Conservation (phyloP, 1,284 basidiomycete species). For the Mrakiaceae sp. region DNA sequence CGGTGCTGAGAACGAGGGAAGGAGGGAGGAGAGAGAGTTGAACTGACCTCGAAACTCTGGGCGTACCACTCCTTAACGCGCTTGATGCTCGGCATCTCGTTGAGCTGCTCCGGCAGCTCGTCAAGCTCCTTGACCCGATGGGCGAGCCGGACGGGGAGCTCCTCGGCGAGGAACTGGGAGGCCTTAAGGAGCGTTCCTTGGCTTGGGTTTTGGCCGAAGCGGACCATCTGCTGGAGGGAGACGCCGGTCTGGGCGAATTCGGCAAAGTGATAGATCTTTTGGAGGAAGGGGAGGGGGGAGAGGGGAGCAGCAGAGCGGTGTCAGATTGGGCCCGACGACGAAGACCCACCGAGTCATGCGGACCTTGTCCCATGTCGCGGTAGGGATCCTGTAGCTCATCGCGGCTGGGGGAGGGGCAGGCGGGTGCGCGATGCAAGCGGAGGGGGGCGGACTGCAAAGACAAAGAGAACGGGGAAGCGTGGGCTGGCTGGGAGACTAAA, state of each 20-base stretch:
- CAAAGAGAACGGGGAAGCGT: neutral
- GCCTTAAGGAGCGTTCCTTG: conserved; percentile 80
- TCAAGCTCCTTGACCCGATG: conserved; percentile 96
- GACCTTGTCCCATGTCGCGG: conserved; percentile 61
- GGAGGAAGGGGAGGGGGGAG: too few relatives aligned
- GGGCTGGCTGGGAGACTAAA: neutral
- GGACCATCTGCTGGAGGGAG: conserved; percentile 83
- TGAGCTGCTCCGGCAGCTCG: conserved; percentile 81
- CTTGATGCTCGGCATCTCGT: conserved; percentile 83
- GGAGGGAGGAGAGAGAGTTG: neutral
- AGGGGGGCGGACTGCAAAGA: conserved; percentile 12
- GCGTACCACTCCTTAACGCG: conserved; percentile 99
- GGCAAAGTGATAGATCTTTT: conserved; percentile 80
- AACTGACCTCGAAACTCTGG: conserved; percentile 84
- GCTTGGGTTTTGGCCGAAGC: conserved; percentile 73
- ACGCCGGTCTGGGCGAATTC: conserved; percentile 81
- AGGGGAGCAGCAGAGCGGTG: too few relatives aligned
- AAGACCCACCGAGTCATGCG: too few relatives aligned
- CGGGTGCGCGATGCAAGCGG: too few relatives aligned
- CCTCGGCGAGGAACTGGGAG: conserved; percentile 66
- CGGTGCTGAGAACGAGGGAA: too few relatives aligned
- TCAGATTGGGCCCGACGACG: too few relatives aligned
- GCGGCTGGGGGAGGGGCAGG: too few relatives aligned
- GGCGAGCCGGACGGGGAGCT: conserved; percentile 80
- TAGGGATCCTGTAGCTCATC: conserved; percentile 46